These are phyloP conservation scores for Amanita fuliginea DNA, from an alignment of 768 basidiomycete genomes.

Conservation along the genomic window DNA sequence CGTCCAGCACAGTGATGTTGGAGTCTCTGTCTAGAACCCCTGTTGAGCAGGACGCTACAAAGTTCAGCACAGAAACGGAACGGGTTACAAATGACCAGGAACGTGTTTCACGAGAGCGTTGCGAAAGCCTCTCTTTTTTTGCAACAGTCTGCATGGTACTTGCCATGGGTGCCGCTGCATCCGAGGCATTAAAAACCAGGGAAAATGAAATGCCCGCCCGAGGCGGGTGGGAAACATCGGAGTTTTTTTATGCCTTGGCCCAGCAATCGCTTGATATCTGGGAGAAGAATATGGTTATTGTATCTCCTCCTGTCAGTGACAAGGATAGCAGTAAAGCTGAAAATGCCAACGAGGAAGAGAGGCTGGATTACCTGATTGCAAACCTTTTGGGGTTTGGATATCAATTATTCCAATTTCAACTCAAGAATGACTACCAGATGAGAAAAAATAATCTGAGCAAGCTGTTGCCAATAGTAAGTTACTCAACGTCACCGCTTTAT, in stretches of 20 bases:
- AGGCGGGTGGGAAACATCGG: neutral
- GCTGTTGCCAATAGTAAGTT: conserved; percentile 33
- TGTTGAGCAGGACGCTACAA: neutral
- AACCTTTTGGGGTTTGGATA: conserved; percentile 42
- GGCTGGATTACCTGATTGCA: conserved; percentile 46
- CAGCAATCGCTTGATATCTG: conserved; percentile 28
- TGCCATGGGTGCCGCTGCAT: conserved; percentile 38
- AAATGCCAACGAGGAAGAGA: conserved; percentile 15
- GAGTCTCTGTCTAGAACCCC: neutral
- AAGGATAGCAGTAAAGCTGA: conserved; percentile 4
- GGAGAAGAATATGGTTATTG: conserved; percentile 18
- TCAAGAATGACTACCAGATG: neutral
- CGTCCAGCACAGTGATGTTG: neutral
- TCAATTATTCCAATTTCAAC: conserved; percentile 15
- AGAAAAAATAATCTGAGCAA: conserved; percentile 8
- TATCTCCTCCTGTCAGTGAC: neutral
- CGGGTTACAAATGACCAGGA: neutral
- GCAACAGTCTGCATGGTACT: conserved; percentile 46
- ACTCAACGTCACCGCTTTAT: neutral
- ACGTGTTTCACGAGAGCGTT: neutral
- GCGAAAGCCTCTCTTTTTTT: conserved; percentile 35
- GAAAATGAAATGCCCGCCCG: neutral
- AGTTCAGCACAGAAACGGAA: neutral
- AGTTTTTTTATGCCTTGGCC: conserved; percentile 19
- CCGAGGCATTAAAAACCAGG: neutral